These are phyloP conservation scores for Pseudomicrostroma phylloplanum DNA, from an alignment of 1,284 basidiomycete genomes.

Conservation along the genomic window DNA sequence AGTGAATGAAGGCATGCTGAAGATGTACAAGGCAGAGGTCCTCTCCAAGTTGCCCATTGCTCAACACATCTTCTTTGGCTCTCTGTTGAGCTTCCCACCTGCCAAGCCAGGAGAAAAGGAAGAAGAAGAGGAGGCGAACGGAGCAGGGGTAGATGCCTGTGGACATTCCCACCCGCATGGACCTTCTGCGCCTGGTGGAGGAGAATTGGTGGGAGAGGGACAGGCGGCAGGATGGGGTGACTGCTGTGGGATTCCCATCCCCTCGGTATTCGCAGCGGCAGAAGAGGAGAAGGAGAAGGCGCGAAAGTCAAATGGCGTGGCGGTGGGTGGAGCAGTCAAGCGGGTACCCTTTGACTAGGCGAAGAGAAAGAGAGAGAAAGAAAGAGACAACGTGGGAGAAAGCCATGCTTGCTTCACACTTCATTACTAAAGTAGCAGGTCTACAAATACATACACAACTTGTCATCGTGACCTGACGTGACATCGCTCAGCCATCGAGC, in stretches of 20 bases:
- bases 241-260: conserved; percentile 56
- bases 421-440: no score
- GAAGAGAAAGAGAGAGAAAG: no score
- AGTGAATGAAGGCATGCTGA: conserved; percentile 94
- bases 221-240: conserved; percentile 68
- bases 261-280: conserved; percentile 53
- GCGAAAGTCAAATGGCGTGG: background rate
- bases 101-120: conserved; percentile 35
- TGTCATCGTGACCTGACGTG: no score
- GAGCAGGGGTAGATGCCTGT: conserved; percentile 56
- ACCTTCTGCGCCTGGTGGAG: conserved; percentile 19
- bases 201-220: conserved; percentile 53
- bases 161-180: conserved; percentile 56
- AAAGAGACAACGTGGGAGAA: no score
- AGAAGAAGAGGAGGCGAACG: conserved; percentile 53
- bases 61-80: conserved; percentile 93
- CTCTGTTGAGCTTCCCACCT: conserved; percentile 68
- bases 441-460: no score
- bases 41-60: conserved; percentile 90
- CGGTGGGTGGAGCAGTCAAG: conserved; percentile 1
- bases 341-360: conserved; percentile 5
- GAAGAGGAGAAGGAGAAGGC: conserved; percentile 24
- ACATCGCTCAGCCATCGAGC: conserved; percentile 1
- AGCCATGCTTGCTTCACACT: no score
- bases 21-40: conserved; percentile 96